Percentiles rank a stretch among this genome's conserved stretches.
Conservation (phyloP, 768 basidiomycete species). For the Lactarius sp. region DNA sequence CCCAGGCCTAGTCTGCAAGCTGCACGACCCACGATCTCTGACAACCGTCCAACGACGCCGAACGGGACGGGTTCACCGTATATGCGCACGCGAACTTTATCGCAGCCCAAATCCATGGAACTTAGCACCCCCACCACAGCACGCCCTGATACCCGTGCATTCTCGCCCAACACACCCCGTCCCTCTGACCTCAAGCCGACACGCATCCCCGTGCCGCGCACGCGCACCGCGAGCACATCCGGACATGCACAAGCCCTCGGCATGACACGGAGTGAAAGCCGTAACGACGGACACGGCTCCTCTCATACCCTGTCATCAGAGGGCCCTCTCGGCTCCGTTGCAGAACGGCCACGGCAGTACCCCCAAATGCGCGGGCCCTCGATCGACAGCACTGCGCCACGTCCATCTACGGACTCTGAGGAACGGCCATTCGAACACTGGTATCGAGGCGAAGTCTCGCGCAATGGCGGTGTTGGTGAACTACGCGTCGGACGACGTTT, state of each 20-base stretch:
- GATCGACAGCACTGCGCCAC: slow-evolving; percentile 31
- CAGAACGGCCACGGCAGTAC: slow-evolving; percentile 40
- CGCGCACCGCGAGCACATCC: slow-evolving; percentile 39
- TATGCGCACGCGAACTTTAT: slow-evolving; percentile 60
- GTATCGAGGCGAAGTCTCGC: slow-evolving; percentile 82
- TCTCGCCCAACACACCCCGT: slow-evolving; percentile 34
- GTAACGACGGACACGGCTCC: slow-evolving; percentile 28
- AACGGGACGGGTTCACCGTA: slow-evolving; percentile 23
- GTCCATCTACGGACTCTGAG: slow-evolving; percentile 69
- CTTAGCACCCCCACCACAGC: slow-evolving; percentile 36
- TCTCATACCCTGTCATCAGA: slow-evolving; percentile 1
- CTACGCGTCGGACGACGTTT: slow-evolving; percentile 64
- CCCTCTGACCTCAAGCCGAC: slow-evolving; percentile 37
- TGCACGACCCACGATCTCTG: slow-evolving; percentile 33
- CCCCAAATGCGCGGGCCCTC: slow-evolving; percentile 43
- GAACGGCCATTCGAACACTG: slow-evolving; percentile 85
- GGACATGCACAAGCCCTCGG: slow-evolving; percentile 32
- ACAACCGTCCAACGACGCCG: slow-evolving; percentile 21
- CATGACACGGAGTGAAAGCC: slow-evolving; percentile 32
- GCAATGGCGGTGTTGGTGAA: slow-evolving; percentile 88
- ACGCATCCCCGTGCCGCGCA: slow-evolving; percentile 46
- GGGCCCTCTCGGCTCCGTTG: slow-evolving; percentile 2
- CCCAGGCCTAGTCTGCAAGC: slow-evolving; percentile 44
- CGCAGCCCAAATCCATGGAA: slow-evolving; percentile 52
- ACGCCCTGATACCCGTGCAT: slow-evolving; percentile 24